Evolutionary conservation across 1,139 yeast genomes (phyloP).

Genomic region (Blastobotrys niveus): DNA sequence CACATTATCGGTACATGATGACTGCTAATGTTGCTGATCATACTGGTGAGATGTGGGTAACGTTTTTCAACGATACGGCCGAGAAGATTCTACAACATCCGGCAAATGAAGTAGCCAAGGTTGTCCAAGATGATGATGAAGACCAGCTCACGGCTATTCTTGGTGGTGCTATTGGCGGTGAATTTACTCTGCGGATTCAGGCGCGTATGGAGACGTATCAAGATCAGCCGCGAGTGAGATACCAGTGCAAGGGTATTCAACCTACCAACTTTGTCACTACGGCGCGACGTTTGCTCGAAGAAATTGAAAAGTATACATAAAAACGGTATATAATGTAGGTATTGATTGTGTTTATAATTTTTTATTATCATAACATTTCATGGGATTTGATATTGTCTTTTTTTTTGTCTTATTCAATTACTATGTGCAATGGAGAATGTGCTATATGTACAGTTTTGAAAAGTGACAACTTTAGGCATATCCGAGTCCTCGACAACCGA

Average conservation of each 20-base stretch:
- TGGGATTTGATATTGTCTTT: not conserved
- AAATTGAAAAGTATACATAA: conserved; percentile 32
- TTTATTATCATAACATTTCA: not conserved
- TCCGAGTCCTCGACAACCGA: conserved; percentile 37
- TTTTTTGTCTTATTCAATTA: not conserved
- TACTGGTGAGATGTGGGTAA: conserved; percentile 81
- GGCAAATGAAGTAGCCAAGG: conserved; percentile 59
- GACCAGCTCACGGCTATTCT: conserved; percentile 46
- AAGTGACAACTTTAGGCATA: conserved; percentile 1
- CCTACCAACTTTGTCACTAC: conserved; percentile 59
- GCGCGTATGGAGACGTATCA: conserved; percentile 83
- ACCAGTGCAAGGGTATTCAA: conserved; percentile 53
- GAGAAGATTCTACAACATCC: conserved; percentile 53
- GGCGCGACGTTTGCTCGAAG: conserved; percentile 50
- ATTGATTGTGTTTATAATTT: not conserved
- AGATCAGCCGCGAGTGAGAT: conserved; percentile 71
- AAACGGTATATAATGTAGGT: not conserved
- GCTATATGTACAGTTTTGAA: no score
- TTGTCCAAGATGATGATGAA: conserved; percentile 45
- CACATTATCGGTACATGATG: conserved; percentile 73
- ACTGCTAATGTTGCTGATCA: conserved; percentile 68
- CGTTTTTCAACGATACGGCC: conserved; percentile 84
- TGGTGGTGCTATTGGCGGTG: conserved; percentile 55
- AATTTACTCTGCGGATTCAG: conserved; percentile 66
- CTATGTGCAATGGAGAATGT: no score